A percentile compares a stretch with the other conserved stretches of the same genome.
Conservation (phyloP, 306 rosid species). For the Myrica gale region DNA sequence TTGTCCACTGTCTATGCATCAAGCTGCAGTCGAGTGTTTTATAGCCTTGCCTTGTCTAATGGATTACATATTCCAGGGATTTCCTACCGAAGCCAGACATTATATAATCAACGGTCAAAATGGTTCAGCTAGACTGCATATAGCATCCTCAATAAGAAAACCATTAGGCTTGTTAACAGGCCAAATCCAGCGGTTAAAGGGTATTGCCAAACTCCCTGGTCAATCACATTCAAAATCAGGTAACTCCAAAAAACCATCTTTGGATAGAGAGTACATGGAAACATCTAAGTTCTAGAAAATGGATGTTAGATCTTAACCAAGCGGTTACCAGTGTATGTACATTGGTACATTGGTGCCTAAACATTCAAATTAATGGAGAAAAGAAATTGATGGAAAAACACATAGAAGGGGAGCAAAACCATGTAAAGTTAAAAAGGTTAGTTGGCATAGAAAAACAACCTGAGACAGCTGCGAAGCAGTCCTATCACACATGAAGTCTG, state of each 20-base stretch:
- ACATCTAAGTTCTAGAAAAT: neutral
- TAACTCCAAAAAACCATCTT: neutral
- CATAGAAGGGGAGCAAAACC: slow-evolving; percentile 15
- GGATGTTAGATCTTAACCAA: neutral
- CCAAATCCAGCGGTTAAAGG: neutral
- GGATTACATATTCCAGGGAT: neutral
- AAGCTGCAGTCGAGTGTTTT: neutral
- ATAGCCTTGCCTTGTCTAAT: neutral
- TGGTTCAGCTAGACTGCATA: neutral
- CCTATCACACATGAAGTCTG: slow-evolving; percentile 66
- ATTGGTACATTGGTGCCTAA: neutral
- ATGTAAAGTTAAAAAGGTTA: slow-evolving; percentile 5
- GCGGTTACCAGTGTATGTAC: neutral
- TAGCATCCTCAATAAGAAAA: neutral
- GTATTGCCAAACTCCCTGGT: neutral
- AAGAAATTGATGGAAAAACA: neutral
- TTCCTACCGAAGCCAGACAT: neutral
- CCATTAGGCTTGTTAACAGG: neutral
- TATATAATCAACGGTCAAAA: neutral
- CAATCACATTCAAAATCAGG: neutral
- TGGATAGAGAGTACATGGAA: neutral
- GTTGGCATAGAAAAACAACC: slow-evolving; percentile 46
- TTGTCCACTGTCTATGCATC: neutral
- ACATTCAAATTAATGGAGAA: neutral
- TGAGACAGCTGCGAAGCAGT: slow-evolving; percentile 78